Percentiles rank a stretch among this genome's conserved stretches.
Conservation (phyloP, 2,329 filamentous ascomycete species). For the Nemania sp. region DNA sequence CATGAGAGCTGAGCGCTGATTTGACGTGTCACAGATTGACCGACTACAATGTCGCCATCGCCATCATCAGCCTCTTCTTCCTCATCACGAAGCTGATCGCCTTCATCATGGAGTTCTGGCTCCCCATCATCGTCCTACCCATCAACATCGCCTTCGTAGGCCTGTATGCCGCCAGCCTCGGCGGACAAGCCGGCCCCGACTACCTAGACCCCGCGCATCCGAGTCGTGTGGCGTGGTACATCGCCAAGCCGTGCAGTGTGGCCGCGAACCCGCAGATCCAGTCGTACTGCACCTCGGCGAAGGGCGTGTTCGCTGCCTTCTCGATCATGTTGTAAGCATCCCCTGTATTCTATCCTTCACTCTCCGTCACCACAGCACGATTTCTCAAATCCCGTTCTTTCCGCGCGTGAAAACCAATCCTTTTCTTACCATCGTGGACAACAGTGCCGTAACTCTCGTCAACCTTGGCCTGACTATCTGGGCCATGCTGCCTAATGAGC, state of each 20-base stretch:
- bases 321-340: constrained; percentile 67
- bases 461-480: constrained; percentile 64
- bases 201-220: constrained; percentile 66
- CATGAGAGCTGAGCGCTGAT: constrained; percentile 20
- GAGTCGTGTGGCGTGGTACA: constrained; percentile 72
- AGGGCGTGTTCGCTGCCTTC: constrained; percentile 66
- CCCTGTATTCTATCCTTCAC: too few relatives aligned
- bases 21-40: constrained; percentile 60
- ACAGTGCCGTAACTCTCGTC: constrained; percentile 61
- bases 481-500: constrained; percentile 59
- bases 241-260: constrained; percentile 68
- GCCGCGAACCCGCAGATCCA: constrained; percentile 57
- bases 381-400: too few relatives aligned
- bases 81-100: constrained; percentile 70
- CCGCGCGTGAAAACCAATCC: too few relatives aligned
- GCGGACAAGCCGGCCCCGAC: constrained; percentile 74
- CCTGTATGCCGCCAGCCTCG: constrained; percentile 67
- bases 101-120: constrained; percentile 72
- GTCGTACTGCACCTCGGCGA: constrained; percentile 68
- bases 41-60: constrained; percentile 75
- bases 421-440: too few relatives aligned
- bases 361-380: too few relatives aligned
- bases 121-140: constrained; percentile 64
- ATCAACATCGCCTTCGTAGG: constrained; percentile 60
- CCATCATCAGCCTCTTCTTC: constrained; percentile 75